Base-by-base conservation (phyloP, 805 yeast genomes). In the Barnettozyma botsteinii region DNA sequence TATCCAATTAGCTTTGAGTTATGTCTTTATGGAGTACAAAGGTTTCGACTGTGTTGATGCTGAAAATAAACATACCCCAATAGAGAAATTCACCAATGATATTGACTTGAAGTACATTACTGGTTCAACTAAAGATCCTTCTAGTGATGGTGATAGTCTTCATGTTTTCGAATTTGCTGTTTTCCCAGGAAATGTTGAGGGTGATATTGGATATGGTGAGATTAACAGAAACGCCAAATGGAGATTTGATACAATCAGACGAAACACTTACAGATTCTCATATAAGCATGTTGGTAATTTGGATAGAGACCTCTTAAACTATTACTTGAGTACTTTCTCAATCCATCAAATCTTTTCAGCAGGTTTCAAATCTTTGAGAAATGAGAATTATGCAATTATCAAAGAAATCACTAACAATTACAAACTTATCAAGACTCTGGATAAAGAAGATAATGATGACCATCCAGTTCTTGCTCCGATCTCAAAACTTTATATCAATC, bases 211-310 rank as follows among this genome's bases (percentile, higher is more conserved):
- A 11, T 31, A 30, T 15, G 43, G 27, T 13, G 35, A 34, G 7
- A 18, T 40, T 13, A 34, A 35, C 19, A 36, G 37, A 15, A 25
- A 15, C 9, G 37, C 37, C 3, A 40, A 23, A 26, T 36, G 33
- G 33, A 21, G 18, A 17, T 13, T 15, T 17, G 35, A 33, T n/a
- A 19, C 7, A 12, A 7, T 26, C 3, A 23, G 38, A 27, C 25
- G 20, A 7, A 33, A 26, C 15, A 21, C 23, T 12, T 40, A 35
- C 13, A 34, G 35, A 24, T 40, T 35, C 23, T 31, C 40, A 14
- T 32, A 35, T 11, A 40, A 40, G 14, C 43, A 40, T 28, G 31
- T 40, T 15, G 40, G 40, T 8, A 40, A 34, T 22, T 33, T 40
- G 11, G 43, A 40, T 17, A n/a, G 24, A n/a, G 40, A 28, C 5